These are phyloP conservation scores for Umbelopsis ramanniana DNA, from an alignment of 192 early-diverging fungal species.

Conservation along the genomic window DNA sequence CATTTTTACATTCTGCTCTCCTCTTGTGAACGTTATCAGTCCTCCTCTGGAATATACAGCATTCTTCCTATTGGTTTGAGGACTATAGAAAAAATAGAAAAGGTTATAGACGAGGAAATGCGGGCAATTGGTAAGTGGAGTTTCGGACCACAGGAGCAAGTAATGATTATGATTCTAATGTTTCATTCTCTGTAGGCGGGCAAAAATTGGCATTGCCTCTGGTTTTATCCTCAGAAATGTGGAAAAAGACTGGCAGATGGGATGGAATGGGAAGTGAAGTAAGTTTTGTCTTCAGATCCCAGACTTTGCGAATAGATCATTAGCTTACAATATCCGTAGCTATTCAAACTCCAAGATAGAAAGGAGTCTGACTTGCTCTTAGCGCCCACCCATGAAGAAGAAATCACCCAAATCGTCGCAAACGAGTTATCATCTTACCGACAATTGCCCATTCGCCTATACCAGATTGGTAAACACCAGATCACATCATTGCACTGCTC, in stretches of 20 bases:
- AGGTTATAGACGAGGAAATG: constrained; percentile 85
- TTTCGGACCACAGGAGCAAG: background rate
- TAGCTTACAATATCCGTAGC: constrained; percentile 35
- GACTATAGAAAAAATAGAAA: constrained; percentile 74
- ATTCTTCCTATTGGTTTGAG: constrained; percentile 84
- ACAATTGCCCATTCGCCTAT: constrained; percentile 83
- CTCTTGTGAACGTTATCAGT: constrained; percentile 47
- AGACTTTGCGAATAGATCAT: too few relatives aligned
- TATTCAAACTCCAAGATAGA: constrained; percentile 83
- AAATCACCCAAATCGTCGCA: constrained; percentile 79
- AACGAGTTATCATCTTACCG: constrained; percentile 67
- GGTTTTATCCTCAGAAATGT: constrained; percentile 67
- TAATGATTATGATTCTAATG: background rate
- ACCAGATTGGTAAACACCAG: constrained; percentile 70
- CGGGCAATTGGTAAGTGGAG: constrained; percentile 57
- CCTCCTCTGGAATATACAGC: constrained; percentile 82
- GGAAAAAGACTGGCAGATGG: constrained; percentile 85
- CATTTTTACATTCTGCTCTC: background rate
- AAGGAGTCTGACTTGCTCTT: constrained; percentile 69
- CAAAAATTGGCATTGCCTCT: constrained; percentile 77
- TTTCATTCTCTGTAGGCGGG: constrained; percentile 41
- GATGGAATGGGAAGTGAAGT: constrained; percentile 66
- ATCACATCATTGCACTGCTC: background rate
- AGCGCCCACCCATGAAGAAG: constrained; percentile 93
- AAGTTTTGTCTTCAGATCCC: background rate